Evolutionary conservation across 2,329 filamentous ascomycete species (phyloP).

Genomic region (Colletotrichum kahawae): DNA sequence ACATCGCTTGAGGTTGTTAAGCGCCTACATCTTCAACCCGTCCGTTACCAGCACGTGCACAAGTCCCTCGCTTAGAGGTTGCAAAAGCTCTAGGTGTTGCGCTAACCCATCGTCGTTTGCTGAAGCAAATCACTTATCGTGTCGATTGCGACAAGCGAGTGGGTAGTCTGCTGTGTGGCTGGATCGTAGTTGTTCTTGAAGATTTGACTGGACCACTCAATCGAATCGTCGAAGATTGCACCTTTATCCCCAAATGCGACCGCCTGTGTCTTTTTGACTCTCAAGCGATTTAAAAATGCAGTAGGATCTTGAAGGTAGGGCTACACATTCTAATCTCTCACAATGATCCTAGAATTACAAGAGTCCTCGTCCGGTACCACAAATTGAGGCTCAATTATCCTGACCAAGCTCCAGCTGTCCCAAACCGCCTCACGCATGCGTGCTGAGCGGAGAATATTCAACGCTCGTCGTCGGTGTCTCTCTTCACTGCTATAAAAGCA

Average conservation of each 20-base stretch:
- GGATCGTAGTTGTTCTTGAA: conserved; percentile 5
- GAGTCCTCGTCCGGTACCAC: too few relatives aligned
- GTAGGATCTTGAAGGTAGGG: too few relatives aligned
- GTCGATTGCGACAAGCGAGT: conserved; percentile 27
- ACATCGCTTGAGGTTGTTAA: conserved; percentile 26
- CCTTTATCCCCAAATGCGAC: not conserved
- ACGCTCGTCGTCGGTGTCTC: too few relatives aligned
- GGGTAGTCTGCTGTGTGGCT: conserved; percentile 17
- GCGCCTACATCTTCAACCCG: conserved; percentile 23
- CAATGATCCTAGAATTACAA: too few relatives aligned
- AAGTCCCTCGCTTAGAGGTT: conserved; percentile 26
- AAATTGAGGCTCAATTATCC: too few relatives aligned
- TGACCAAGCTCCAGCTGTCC: too few relatives aligned
- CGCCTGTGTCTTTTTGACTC: not conserved
- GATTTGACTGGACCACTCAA: conserved; percentile 23
- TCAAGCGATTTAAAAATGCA: too few relatives aligned
- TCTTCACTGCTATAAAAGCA: too few relatives aligned
- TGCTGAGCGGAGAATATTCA: too few relatives aligned
- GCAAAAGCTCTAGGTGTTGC: conserved; percentile 22
- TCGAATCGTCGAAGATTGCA: conserved; percentile 19
- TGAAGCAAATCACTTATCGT: conserved; percentile 25
- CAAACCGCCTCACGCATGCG: too few relatives aligned
- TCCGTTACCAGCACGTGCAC: conserved; percentile 18
- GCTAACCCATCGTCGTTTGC: conserved; percentile 25
- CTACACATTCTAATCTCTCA: too few relatives aligned